These are phyloP conservation scores for Sphaceloma murrayae DNA, from an alignment of 2,329 filamentous ascomycete species.

Conservation along the genomic window DNA sequence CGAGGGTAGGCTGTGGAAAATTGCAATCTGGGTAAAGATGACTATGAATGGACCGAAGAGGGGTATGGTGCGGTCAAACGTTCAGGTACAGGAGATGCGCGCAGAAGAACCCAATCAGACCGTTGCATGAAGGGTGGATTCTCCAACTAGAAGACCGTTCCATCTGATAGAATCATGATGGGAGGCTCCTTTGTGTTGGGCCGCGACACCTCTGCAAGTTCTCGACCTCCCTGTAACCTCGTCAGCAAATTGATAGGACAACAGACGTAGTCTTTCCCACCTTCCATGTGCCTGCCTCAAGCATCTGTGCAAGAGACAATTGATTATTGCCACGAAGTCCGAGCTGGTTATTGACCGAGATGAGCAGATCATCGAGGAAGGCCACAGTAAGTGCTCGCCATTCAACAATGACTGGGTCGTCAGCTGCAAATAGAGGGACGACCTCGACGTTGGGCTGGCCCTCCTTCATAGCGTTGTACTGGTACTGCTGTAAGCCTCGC, in stretches of 20 bases:
- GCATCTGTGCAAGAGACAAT: constrained; percentile 73
- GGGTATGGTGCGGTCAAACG: constrained; percentile 14
- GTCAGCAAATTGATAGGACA: constrained; percentile 21
- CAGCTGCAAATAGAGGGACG: constrained; percentile 60
- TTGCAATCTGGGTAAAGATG: constrained; percentile 14
- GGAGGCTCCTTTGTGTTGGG: constrained; percentile 95
- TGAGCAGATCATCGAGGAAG: constrained; percentile 60
- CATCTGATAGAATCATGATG: constrained; percentile 92
- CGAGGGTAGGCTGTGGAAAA: not conserved
- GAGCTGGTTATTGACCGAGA: constrained; percentile 58
- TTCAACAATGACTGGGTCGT: constrained; percentile 71
- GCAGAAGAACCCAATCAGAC: constrained; percentile 14
- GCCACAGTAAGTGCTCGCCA: constrained; percentile 69
- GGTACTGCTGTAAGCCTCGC: constrained; percentile 61
- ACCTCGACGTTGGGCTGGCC: constrained; percentile 65
- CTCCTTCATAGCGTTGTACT: constrained; percentile 60
- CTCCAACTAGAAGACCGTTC: constrained; percentile 70
- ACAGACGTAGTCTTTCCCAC: constrained; percentile 40
- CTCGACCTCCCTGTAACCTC: constrained; percentile 65
- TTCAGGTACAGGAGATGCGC: constrained; percentile 13
- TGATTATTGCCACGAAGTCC: constrained; percentile 59
- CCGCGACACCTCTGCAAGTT: constrained; percentile 88
- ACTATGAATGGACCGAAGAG: constrained; percentile 15
- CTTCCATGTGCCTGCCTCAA: constrained; percentile 98
- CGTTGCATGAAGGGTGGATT: constrained; percentile 13